phyloP scores from a whole-genome alignment of 805 yeast species.

The Groenewaldozyma tartarivorans region DNA sequence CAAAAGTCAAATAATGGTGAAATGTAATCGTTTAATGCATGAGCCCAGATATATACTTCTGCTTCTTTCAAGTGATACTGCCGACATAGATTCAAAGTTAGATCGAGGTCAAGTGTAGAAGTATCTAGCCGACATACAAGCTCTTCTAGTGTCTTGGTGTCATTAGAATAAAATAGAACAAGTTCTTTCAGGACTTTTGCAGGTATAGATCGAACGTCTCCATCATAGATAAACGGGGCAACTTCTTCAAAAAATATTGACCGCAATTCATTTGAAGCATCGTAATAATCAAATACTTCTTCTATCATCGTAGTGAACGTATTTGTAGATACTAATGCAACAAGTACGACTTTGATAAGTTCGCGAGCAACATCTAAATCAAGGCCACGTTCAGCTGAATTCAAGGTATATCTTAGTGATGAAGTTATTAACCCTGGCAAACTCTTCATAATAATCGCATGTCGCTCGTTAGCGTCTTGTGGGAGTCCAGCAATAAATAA shows the following conservation, averaged over 20 bases:
- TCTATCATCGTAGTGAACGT: conserved; percentile 28
- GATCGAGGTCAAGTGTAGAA: conserved; percentile 63
- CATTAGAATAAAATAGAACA: conserved; percentile 40
- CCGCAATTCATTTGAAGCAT: conserved; percentile 23
- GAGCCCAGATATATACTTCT: conserved; percentile 61
- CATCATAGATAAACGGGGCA: conserved; percentile 41
- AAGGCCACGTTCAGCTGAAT: conserved; percentile 20
- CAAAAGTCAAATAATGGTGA: conserved; percentile 62
- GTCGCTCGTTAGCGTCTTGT: conserved; percentile 32
- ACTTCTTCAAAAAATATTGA: conserved; percentile 42
- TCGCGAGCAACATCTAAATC: conserved; percentile 21
- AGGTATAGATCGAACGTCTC: conserved; percentile 41
- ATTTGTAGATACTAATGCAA: conserved; percentile 32
- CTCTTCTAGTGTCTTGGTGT: conserved; percentile 49
- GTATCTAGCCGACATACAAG: conserved; percentile 63
- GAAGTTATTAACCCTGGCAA: conserved; percentile 49
- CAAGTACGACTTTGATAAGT: conserved; percentile 32
- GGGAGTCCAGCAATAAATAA: conserved; percentile 53
- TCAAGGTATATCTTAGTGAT: conserved; percentile 37
- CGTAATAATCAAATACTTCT: conserved; percentile 36
- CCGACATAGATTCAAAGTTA: conserved; percentile 55
- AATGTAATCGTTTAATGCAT: conserved; percentile 55
- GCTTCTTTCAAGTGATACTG: conserved; percentile 51
- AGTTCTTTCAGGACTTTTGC: conserved; percentile 56
- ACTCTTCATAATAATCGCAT: conserved; percentile 40